Conservation (phyloP, 2,329 filamentous ascomycete species). For the Sporothrix protearum region DNA sequence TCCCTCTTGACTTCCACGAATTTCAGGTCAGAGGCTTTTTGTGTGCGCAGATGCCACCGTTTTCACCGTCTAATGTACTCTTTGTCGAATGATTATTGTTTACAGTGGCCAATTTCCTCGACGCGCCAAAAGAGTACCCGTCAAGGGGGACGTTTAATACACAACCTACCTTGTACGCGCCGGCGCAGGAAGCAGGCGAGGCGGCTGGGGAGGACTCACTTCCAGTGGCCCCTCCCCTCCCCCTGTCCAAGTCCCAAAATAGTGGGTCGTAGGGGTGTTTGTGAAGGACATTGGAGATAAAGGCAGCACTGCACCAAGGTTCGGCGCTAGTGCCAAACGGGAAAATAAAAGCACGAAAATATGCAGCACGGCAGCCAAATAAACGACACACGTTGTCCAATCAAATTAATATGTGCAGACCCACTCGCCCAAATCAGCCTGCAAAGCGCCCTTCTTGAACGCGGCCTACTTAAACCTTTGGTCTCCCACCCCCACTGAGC, state of each 20-base stretch:
- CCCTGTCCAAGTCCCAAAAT: not conserved
- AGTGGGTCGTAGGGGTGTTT: not conserved
- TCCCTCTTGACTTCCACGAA: too few species aligned
- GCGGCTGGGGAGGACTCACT: too few species aligned
- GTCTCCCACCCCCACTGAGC: conserved; percentile 43
- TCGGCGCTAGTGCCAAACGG: not conserved
- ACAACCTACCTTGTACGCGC: too few species aligned
- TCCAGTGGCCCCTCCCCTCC: not conserved
- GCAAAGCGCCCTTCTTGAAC: conserved; percentile 31
- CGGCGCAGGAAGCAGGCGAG: too few species aligned
- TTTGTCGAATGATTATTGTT: too few species aligned
- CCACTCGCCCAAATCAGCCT: conserved; percentile 37
- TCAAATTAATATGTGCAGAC: not conserved
- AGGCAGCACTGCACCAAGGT: not conserved
- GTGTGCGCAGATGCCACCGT: too few species aligned
- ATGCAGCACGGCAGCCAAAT: conserved; percentile 5
- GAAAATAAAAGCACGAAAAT: conserved; percentile 18
- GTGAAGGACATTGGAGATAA: not conserved
- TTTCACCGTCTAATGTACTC: too few species aligned
- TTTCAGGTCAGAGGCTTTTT: too few species aligned
- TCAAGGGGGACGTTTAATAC: too few species aligned
- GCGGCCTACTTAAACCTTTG: conserved; percentile 39
- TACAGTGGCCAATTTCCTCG: too few species aligned
- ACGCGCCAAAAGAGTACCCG: too few species aligned
- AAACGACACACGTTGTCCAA: not conserved